Conservation (phyloP, 2,329 filamentous ascomycete genomes). For the Hypoxylon sp. region DNA sequence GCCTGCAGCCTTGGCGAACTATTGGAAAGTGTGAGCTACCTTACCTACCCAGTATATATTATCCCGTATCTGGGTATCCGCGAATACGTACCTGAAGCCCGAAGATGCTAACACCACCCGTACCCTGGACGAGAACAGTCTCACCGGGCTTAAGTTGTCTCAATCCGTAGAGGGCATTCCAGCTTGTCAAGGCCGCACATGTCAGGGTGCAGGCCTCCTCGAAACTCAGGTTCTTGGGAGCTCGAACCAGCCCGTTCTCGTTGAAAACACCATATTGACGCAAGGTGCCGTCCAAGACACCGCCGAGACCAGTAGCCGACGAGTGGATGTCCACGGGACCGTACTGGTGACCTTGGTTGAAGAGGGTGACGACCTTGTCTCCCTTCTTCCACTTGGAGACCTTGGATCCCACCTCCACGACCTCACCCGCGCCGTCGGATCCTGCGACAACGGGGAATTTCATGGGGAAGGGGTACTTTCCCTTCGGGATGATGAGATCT, state of each 20-base stretch:
- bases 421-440: constrained; percentile 68
- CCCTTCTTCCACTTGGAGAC: constrained; percentile 66
- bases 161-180: constrained; percentile 75
- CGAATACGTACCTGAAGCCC: constrained; percentile 63
- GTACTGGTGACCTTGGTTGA: constrained; percentile 69
- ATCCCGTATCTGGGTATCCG: neutral
- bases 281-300: constrained; percentile 76
- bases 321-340: constrained; percentile 58
- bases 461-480: constrained; percentile 63
- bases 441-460: constrained; percentile 63
- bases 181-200: constrained; percentile 74
- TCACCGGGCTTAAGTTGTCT: constrained; percentile 67
- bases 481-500: constrained; percentile 66
- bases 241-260: constrained; percentile 75
- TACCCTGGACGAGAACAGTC: constrained; percentile 77
- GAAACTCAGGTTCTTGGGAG: constrained; percentile 69
- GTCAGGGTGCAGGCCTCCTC: constrained; percentile 70
- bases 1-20: constrained; percentile 66
- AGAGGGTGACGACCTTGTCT: constrained; percentile 72
- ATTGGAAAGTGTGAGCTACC: neutral
- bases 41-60: too few species aligned
- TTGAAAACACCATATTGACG: constrained; percentile 77
- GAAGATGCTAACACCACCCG: constrained; percentile 77
- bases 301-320: constrained; percentile 73
- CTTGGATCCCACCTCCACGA: constrained; percentile 65